Base-by-base conservation (phyloP, 352 stramenopile species). In the Discostella stelligera region DNA sequence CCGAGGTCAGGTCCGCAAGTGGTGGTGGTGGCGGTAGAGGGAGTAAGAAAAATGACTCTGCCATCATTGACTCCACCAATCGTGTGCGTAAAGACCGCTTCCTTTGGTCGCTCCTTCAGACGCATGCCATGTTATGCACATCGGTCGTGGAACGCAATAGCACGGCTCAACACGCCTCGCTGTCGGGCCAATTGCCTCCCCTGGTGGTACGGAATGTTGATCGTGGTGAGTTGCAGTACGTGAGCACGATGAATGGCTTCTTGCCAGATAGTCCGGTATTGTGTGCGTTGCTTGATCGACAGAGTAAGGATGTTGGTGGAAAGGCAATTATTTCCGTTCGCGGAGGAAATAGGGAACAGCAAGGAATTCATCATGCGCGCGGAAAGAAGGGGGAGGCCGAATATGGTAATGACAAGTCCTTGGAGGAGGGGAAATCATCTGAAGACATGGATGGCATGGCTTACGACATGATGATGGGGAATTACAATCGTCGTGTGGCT, bases 381-480 rank as follows among this genome's bases (percentile, higher is more conserved):
- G n/a, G n/a, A 67, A 76, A 30, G 68, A 44, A 20, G 54, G 67
- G 63, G 56, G 71, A 55, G 46, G 48, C 37, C 13, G 65, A 74
- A 69, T 64, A 68, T 23, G 66, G 59, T n/a, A 67, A 65, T 11
- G 71, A 4, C 3, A 14, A 50, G 1, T 27, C 61, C 18, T 60
- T 21, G 5, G 52, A 60, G 52, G 52, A 60, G 21, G 52, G 21
- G 5, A 92, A 92, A 66, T 64, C 67, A 0, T 76, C 66, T 25
- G 54, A 68, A 0, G 79, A 89, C 48, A 83, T 90, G 61, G 84
- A 91, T 80, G 80, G 70, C 13, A 85, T 93, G 58, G 85, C 87
- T 0, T 93, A 93, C 64, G 85, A 91, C 80, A 81, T 93, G 71
- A 90, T 93, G 79, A 91, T 93, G 85, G 87, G 87, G 0, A 93